Evolutionary conservation across 495 filamentous ascomycete species (phyloP).

Genomic region (Mytilinidion resinicola): DNA sequence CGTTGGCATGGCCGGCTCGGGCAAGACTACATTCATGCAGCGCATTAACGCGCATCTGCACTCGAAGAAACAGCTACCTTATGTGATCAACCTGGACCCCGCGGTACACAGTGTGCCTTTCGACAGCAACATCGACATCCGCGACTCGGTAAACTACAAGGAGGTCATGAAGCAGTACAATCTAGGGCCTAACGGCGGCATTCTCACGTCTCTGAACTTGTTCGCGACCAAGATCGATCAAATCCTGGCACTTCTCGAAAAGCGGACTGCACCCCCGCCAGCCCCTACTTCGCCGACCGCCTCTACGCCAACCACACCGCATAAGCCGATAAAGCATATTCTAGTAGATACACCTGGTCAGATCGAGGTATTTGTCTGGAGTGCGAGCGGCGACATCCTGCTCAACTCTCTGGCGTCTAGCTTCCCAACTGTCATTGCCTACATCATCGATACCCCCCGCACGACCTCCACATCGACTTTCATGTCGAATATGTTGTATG

Average conservation of each 20-base stretch:
- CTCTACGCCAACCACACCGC: constrained; percentile 46
- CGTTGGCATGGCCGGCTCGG: constrained; percentile 95
- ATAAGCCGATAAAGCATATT: constrained; percentile 70
- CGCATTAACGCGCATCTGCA: constrained; percentile 89
- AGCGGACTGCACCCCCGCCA: constrained; percentile 47
- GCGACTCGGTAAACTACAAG: constrained; percentile 97
- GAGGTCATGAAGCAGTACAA: constrained; percentile 99
- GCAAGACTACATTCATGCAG: constrained; percentile 99
- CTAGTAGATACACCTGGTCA: constrained; percentile 94
- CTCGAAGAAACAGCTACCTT: constrained; percentile 57
- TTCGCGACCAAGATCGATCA: constrained; percentile 98
- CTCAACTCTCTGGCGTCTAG: constrained; percentile 85
- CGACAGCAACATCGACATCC: constrained; percentile 94
- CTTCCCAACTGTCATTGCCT: constrained; percentile 94
- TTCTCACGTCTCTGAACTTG: constrained; percentile 89
- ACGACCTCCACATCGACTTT: constrained; percentile 90
- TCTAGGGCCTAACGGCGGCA: constrained; percentile 95
- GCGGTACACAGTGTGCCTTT: constrained; percentile 95
- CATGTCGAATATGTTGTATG: constrained; percentile 99
- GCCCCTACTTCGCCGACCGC: constrained; percentile 53
- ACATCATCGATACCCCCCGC: constrained; percentile 93
- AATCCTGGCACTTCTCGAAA: constrained; percentile 81
- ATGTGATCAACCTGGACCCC: constrained; percentile 95
- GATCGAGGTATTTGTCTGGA: constrained; percentile 99
- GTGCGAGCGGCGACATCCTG: constrained; percentile 85